phyloP scores from a whole-genome alignment of 345 rosid genomes.

The Boechera stricta region DNA sequence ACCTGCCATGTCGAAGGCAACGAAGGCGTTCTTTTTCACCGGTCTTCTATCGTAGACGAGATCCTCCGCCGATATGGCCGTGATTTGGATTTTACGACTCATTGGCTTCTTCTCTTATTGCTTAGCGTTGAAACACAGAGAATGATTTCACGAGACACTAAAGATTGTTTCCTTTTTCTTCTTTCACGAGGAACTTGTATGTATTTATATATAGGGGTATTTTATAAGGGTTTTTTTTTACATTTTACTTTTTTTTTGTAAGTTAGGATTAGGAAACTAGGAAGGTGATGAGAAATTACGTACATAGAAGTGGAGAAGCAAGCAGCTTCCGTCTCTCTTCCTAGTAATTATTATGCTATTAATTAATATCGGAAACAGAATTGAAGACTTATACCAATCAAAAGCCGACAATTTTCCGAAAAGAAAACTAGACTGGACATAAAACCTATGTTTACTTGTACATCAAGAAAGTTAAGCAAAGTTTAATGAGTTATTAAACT shows the following conservation, averaged over 20 bases:
- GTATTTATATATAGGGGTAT: not conserved
- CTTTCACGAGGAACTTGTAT: not conserved
- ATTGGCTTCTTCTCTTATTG: not conserved
- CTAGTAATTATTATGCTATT: not conserved
- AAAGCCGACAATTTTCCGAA: too few species aligned
- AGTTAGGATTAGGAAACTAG: slow-evolving; percentile 1
- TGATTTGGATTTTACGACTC: slow-evolving; percentile 32
- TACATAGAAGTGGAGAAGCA: slow-evolving; percentile 5
- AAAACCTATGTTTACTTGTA: not conserved
- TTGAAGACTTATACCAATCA: too few species aligned
- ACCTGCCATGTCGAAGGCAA: slow-evolving; percentile 18
- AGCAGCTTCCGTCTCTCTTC: not conserved
- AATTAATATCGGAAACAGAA: not conserved
- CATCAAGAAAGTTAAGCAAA: not conserved
- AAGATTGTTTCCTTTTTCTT: not conserved
- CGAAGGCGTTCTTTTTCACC: slow-evolving; percentile 29
- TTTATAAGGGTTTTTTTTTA: not conserved
- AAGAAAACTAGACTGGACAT: not conserved
- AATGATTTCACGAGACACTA: slow-evolving; percentile 1
- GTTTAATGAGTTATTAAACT: slow-evolving; percentile 10
- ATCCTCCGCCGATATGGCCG: slow-evolving; percentile 33
- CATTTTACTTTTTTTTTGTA: not conserved
- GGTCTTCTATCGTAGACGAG: slow-evolving; percentile 13
- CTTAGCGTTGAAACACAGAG: not conserved
- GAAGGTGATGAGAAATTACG: slow-evolving; percentile 10